Evolutionary conservation across 345 rosid genomes (phyloP), one percentile per base, ranked within the genome.

Genomic region (Eucalyptus pauciflora): DNA sequence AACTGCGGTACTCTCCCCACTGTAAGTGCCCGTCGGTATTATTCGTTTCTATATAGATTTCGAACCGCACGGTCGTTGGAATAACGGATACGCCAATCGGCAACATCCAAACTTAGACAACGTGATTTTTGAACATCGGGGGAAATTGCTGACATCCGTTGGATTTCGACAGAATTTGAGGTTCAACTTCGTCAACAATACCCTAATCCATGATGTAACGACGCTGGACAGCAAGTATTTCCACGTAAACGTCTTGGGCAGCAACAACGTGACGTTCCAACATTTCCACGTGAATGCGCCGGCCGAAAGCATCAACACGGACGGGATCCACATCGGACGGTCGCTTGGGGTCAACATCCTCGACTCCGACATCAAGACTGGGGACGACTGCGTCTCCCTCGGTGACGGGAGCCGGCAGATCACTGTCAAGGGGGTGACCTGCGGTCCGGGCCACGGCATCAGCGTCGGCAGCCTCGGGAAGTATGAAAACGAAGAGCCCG

Each of bases 371-470:
- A 92, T 95, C 64, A 46, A 87, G 86, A 95, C 97, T 1, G 97
- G 97, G 20, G 97, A 95, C 29, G 97, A 95, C 43, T 94, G 96
- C 29, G 76, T 95, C 88, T 94, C 96, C 4, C 11, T 95, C 2
- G 95, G 95, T 3, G 94, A 94, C 15, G 96, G 95, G n/a, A 90
- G 88, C 90, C 45, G 69, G 45, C 64, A 91, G 5, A 60, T 95
- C 22, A 49, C 7, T 4, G 29, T 95, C 5, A 71, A 87, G 14
- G 89, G 76, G 20, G 92, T 95, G 6, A 87, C 33, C 7, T 95
- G 96, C 27, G 96, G 97, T 48, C 97, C 96, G 11, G 96, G 97
- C 33, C 96, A 95, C 45, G 97, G 96, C 27, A 91, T 96, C 86
- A 94, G 95, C 64, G 50, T 95, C 0, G 97, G 94, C 45, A 96